Evolutionary conservation across 495 filamentous ascomycete genomes (phyloP).

Genomic region (Peziza echinospora): DNA sequence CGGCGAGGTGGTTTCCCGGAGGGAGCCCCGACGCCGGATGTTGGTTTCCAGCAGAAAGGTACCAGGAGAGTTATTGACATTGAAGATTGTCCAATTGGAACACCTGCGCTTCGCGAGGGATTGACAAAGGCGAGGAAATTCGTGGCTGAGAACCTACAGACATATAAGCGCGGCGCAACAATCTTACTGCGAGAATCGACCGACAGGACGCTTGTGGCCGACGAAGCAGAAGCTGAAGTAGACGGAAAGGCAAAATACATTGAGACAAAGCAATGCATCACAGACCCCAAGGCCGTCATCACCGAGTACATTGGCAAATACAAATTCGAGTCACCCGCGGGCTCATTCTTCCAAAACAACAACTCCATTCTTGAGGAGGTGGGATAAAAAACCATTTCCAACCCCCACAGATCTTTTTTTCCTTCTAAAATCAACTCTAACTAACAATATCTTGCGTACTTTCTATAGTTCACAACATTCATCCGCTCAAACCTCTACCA

Average conservation of each 20-base stretch:
- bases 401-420: slow-evolving; percentile 3
- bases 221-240: slow-evolving; percentile 5
- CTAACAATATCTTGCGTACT: background rate
- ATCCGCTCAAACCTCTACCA: slow-evolving; percentile 62
- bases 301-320: slow-evolving; percentile 75
- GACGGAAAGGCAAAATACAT: slow-evolving; percentile 26
- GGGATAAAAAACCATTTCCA: too few species aligned
- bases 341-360: slow-evolving; percentile 97
- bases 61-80: slow-evolving; percentile 59
- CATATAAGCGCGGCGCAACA: slow-evolving; percentile 65
- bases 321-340: slow-evolving; percentile 72
- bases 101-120: slow-evolving; percentile 55
- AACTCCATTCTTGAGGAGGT: slow-evolving; percentile 73
- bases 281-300: slow-evolving; percentile 54
- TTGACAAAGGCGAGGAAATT: slow-evolving; percentile 50
- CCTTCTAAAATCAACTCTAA: background rate
- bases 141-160: slow-evolving; percentile 43
- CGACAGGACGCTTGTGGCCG: slow-evolving; percentile 35
- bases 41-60: slow-evolving; percentile 79
- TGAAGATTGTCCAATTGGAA: slow-evolving; percentile 91
- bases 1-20: slow-evolving; percentile 15
- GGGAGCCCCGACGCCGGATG: slow-evolving; percentile 38
- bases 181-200: slow-evolving; percentile 76
- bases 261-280: slow-evolving; percentile 69
- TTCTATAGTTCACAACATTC: slow-evolving; percentile 57